Evolutionary conservation across 441 rosid genomes (phyloP).

Genomic region (Populus tomentosa): DNA sequence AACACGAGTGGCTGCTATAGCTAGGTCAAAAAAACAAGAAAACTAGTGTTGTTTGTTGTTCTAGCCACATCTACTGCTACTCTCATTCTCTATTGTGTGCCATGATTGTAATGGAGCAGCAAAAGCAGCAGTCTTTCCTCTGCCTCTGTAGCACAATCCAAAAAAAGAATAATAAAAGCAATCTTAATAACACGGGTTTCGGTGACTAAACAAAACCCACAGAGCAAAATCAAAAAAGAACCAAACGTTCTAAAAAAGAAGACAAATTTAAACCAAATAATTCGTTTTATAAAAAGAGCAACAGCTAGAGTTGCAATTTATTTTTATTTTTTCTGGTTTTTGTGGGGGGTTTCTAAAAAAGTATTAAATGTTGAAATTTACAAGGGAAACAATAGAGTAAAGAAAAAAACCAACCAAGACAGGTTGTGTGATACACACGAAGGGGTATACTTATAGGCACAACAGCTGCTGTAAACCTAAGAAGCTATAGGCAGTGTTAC

Average conservation of each 20-base stretch:
- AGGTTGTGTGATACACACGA: conserved; percentile 16
- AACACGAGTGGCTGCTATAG: conserved; percentile 36
- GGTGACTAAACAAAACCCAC: not conserved
- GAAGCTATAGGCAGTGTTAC: not conserved
- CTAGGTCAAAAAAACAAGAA: conserved; percentile 32
- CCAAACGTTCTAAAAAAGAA: not conserved
- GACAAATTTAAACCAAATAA: not conserved
- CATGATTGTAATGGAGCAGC: conserved; percentile 3
- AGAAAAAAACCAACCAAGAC: not conserved
- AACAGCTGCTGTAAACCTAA: conserved; percentile 6
- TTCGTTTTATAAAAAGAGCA: not conserved
- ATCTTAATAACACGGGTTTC: not conserved
- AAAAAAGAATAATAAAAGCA: not conserved
- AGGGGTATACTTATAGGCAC: conserved; percentile 18
- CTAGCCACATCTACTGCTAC: conserved; percentile 9
- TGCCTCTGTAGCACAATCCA: conserved; percentile 19
- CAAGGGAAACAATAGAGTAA: not conserved
- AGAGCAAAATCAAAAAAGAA: not conserved
- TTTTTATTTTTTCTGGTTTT: not conserved
- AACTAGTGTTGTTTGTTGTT: conserved; percentile 15
- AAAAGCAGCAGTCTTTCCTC: not conserved
- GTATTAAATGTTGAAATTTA: conserved; percentile 19
- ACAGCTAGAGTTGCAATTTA: not conserved
- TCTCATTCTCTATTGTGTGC: conserved; percentile 9
- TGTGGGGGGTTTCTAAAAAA: conserved; percentile 22